These are phyloP conservation scores for Ulota crispa DNA, from an alignment of 225 moss, liverwort and hornwort species.

Conservation along the genomic window DNA sequence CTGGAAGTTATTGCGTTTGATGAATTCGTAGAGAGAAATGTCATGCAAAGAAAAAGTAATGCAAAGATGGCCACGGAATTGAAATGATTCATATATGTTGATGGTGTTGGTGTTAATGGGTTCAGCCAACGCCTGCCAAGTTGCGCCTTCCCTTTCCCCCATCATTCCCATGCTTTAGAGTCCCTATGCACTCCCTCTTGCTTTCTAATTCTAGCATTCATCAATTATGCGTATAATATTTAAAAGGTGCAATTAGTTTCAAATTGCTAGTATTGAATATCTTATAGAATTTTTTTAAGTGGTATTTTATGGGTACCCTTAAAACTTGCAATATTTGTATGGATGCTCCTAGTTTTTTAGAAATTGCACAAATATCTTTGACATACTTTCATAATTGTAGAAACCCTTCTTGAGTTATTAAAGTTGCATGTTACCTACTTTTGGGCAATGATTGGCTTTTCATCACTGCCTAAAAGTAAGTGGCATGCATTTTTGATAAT, in stretches of 20 bases:
- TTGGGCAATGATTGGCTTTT: not conserved
- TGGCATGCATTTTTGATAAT: not conserved
- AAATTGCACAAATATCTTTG: too few relatives aligned
- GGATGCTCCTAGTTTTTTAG: too few relatives aligned
- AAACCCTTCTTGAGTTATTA: too few relatives aligned
- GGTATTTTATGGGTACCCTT: too few relatives aligned
- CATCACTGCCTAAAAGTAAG: not conserved
- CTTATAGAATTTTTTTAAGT: not conserved
- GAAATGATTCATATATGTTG: slow-evolving; percentile 55
- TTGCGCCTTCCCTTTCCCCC: slow-evolving; percentile 17
- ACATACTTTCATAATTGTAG: too few relatives aligned
- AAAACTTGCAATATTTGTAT: too few relatives aligned
- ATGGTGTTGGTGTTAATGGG: slow-evolving; percentile 59
- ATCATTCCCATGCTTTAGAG: slow-evolving; percentile 22
- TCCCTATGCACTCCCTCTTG: not conserved
- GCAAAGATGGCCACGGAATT: slow-evolving; percentile 73
- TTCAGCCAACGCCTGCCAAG: slow-evolving; percentile 57
- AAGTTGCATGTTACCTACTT: too few relatives aligned
- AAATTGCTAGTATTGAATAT: not conserved
- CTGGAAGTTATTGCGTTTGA: slow-evolving; percentile 71
- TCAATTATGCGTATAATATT: not conserved
- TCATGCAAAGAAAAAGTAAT: slow-evolving; percentile 72
- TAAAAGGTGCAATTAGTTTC: not conserved
- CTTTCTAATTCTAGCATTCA: slow-evolving; percentile 7
- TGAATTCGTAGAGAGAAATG: slow-evolving; percentile 71